Evolutionary conservation across 257 asterid species (phyloP).

Genomic region (Gynochthodes officinalis): DNA sequence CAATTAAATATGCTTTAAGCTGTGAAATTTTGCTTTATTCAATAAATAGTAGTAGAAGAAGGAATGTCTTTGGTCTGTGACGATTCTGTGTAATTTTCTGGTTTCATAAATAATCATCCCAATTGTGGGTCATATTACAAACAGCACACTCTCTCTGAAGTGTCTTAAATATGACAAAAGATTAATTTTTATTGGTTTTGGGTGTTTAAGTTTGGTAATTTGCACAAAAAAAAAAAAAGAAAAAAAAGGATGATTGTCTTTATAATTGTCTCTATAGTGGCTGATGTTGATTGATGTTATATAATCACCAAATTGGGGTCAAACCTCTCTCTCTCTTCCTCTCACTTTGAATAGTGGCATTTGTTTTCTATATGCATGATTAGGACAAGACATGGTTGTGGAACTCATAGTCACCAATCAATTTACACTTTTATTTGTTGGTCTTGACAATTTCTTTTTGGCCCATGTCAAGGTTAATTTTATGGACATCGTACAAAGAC

Average conservation of each 20-base stretch:
- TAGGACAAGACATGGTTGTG: slow-evolving; percentile 11
- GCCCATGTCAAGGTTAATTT: not conserved
- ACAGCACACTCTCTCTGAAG: not conserved
- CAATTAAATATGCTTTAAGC: not conserved
- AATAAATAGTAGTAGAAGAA: not conserved
- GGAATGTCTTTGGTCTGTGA: not conserved
- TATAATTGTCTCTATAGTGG: not conserved
- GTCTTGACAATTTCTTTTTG: not conserved
- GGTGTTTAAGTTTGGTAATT: slow-evolving; percentile 7
- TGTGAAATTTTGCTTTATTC: not conserved
- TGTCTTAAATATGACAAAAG: not conserved
- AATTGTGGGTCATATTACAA: not conserved
- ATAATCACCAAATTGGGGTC: slow-evolving; percentile 17
- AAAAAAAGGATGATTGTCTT: too few relatives aligned
- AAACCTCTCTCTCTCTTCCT: slow-evolving; percentile 8
- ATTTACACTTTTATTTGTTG: not conserved
- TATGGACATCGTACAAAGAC: not conserved
- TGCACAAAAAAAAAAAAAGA: not conserved
- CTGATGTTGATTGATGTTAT: slow-evolving; percentile 25
- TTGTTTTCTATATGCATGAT: slow-evolving; percentile 5
- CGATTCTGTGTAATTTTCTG: not conserved
- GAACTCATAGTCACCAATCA: slow-evolving; percentile 10
- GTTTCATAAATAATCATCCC: not conserved
- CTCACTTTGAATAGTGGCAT: slow-evolving; percentile 12
- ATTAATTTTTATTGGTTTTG: not conserved